Base-by-base conservation (phyloP, 441 rosid species). In the Metrosideros polymorpha region DNA sequence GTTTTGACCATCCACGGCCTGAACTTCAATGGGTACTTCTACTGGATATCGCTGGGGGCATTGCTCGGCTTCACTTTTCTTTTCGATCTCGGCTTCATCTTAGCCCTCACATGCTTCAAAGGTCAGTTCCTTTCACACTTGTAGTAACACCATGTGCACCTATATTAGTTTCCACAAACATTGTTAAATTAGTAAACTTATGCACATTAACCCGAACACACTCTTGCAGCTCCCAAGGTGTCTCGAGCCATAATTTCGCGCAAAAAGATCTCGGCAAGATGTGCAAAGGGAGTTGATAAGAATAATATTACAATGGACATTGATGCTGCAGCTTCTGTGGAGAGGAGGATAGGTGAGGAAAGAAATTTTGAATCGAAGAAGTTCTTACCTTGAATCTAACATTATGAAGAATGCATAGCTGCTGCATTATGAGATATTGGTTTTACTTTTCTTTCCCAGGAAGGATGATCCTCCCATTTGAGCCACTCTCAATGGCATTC, bases 11-110 rank as follows among this genome's bases (percentile, higher is more conserved):
- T 85, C 45, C 97, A 89, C 35, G 99, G 98, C 59, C 87, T 94
- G 39, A 91, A 94, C 85, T 94, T 91, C 77, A 88, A 88, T 18
- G 86, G 87, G 18, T 86, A 91, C 82, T 91, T 90, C 86, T 95
- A 93, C 53, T 95, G 99, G 99, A 91, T 91, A 87, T 93, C 94
- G 51, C 39, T 94, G 56, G 95, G 90, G 45, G 95, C 92, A 82
- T 88, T 95, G 59, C 15, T 92, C 9, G 97, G 96, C 18, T 92
- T 94, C 88, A 87, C 91, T 6, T 42, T 93, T 56, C 89, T 95
- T 84, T 92, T 94, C 88, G 92, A 94, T 88, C 32, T 84, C 61
- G 91, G 95, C 50, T 95, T 92, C 84, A 61, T 85, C 35, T 87
- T 95, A 88, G 98, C 97, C 85, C 84, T 96, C 50, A 91, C 94